These are phyloP conservation scores for Phytophthora agathidicida DNA, from an alignment of 352 stramenopile genomes.

Conservation along the genomic window DNA sequence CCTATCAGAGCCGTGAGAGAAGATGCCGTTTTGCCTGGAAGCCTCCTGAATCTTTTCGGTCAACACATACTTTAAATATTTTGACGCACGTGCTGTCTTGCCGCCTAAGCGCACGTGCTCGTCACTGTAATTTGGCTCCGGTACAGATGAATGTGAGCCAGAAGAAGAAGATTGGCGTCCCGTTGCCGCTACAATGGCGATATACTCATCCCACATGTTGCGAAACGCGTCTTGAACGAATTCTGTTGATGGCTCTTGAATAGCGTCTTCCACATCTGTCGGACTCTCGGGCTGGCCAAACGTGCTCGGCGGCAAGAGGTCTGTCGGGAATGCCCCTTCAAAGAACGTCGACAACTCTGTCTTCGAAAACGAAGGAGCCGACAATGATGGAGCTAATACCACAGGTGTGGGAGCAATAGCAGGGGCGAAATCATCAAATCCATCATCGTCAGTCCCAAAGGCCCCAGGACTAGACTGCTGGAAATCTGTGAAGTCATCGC, in stretches of 20 bases:
- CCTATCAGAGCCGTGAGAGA: conserved; percentile 66
- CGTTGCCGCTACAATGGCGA: conserved; percentile 22
- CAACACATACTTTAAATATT: conserved; percentile 81
- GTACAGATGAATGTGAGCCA: conserved; percentile 10
- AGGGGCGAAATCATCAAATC: conserved; percentile 40
- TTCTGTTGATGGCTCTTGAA: conserved; percentile 18
- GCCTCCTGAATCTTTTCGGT: conserved; percentile 80
- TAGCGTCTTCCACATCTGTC: conserved; percentile 5
- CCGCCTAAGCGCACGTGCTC: conserved; percentile 18
- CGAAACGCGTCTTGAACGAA: conserved; percentile 31
- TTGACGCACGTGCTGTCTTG: conserved; percentile 34
- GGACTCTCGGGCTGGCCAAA: conserved; percentile 4
- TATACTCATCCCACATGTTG: conserved; percentile 34
- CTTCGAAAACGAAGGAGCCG: conserved; percentile 22
- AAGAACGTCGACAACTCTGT: conserved; percentile 47
- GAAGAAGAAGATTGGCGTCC: conserved; percentile 12
- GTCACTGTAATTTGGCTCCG: conserved; percentile 8
- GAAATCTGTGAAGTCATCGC: conserved; percentile 20
- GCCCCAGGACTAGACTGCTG: conserved; percentile 21
- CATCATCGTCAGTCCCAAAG: conserved; percentile 26
- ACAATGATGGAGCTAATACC: not conserved
- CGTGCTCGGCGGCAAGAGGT: conserved; percentile 12
- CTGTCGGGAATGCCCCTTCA: conserved; percentile 34
- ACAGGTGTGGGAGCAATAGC: not conserved
- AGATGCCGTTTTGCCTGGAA: conserved; percentile 69